These are phyloP conservation scores for Candida verbasci DNA, from an alignment of 805 yeast genomes.

Conservation along the genomic window DNA sequence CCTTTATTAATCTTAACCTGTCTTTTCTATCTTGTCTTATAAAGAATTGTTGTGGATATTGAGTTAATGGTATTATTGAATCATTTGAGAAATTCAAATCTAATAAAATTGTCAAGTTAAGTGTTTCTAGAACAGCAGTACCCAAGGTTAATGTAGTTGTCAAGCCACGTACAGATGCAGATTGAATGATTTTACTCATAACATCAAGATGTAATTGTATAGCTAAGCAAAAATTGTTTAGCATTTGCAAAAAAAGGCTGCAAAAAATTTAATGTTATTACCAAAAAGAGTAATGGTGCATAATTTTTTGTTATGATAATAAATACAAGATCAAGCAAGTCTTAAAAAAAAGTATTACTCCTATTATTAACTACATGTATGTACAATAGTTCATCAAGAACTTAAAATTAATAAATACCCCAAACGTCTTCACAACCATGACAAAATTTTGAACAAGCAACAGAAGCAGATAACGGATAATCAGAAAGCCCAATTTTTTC, in stretches of 20 bases:
- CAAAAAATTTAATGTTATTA: background rate
- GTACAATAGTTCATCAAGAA: background rate
- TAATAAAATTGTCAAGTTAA: conserved; percentile 33
- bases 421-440: conserved; percentile 99
- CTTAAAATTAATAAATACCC: conserved; percentile 53
- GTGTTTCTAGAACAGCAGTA: conserved; percentile 41
- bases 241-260: background rate
- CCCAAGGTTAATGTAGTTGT: conserved; percentile 34
- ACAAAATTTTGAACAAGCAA: conserved; percentile 96
- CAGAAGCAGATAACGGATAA: conserved; percentile 94
- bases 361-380: too few relatives aligned
- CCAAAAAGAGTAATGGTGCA: conserved; percentile 1
- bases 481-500: conserved; percentile 95
- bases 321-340: too few relatives aligned
- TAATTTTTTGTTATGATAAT: background rate
- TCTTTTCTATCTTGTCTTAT: conserved; percentile 48
- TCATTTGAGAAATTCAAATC: conserved; percentile 39
- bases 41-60: conserved; percentile 38
- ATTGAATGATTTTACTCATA: conserved; percentile 36
- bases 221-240: background rate
- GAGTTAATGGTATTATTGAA: conserved; percentile 35
- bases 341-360: too few relatives aligned
- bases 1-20: conserved; percentile 43
- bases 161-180: conserved; percentile 44
- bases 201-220: background rate